Evolutionary conservation across 805 yeast genomes (phyloP).

Genomic region (Saturnispora hagleri): DNA sequence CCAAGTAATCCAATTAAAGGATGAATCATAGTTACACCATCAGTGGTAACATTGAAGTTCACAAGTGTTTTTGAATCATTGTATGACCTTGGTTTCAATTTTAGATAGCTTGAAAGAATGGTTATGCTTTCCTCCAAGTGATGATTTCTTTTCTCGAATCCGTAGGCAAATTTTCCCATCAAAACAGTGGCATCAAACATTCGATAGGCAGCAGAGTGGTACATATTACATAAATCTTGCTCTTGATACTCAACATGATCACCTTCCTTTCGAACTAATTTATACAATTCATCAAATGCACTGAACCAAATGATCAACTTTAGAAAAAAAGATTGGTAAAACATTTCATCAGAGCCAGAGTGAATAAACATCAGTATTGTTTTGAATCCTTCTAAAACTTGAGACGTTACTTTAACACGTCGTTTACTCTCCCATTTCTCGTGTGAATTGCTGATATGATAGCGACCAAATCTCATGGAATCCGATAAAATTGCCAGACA

Average conservation of each 20-base stretch:
- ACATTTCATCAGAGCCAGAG: constrained; percentile 17
- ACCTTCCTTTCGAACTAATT: constrained; percentile 49
- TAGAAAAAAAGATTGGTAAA: constrained; percentile 23
- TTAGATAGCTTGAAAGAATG: constrained; percentile 28
- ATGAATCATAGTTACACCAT: constrained; percentile 46
- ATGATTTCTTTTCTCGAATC: constrained; percentile 13
- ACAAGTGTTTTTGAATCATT: constrained; percentile 1
- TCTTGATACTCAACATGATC: constrained; percentile 56
- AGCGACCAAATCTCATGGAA: constrained; percentile 9
- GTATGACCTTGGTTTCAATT: not conserved
- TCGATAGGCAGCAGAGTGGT: constrained; percentile 31
- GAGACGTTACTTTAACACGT: constrained; percentile 2
- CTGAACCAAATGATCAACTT: constrained; percentile 39
- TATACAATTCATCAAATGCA: constrained; percentile 50
- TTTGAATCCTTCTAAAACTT: constrained; percentile 15
- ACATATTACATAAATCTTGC: constrained; percentile 38
- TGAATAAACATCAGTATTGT: constrained; percentile 21
- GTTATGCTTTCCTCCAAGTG: constrained; percentile 29
- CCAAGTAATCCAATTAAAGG: constrained; percentile 54
- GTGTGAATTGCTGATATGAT: constrained; percentile 4
- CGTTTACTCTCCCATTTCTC: constrained; percentile 13
- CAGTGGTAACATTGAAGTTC: constrained; percentile 29
- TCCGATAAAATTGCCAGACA: constrained; percentile 7
- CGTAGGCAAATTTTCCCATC: constrained; percentile 21
- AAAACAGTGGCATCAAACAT: constrained; percentile 18